These are phyloP conservation scores for Syzygium aromaticum DNA, from an alignment of 345 rosid genomes.

Conservation along the genomic window DNA sequence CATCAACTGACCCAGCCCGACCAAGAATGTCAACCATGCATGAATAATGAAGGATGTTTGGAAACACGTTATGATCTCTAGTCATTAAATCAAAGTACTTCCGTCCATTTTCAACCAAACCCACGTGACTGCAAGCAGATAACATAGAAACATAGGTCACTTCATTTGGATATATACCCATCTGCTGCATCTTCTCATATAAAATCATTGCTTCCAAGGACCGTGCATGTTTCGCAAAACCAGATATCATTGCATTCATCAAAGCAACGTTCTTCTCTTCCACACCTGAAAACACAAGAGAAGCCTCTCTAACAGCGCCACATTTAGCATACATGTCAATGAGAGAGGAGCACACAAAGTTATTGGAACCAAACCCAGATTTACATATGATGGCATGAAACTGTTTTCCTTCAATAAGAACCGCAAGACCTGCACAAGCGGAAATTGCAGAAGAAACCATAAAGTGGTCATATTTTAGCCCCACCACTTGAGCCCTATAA, in stretches of 20 bases:
- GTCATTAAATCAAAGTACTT: conserved; percentile 54
- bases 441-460: conserved; percentile 54
- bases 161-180: conserved; percentile 51
- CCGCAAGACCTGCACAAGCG: conserved; percentile 70
- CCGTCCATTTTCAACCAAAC: conserved; percentile 54
- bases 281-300: conserved; percentile 27
- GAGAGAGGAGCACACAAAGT: conserved; percentile 56
- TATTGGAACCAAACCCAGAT: conserved; percentile 47
- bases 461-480: conserved; percentile 44
- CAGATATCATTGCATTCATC: conserved; percentile 65
- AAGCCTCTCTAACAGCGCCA: conserved; percentile 58
- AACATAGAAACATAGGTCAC: conserved; percentile 56
- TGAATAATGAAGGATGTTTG: conserved; percentile 62
- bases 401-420: conserved; percentile 65
- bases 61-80: conserved; percentile 29
- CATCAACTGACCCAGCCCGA: conserved; percentile 45
- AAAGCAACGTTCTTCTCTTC: conserved; percentile 45
- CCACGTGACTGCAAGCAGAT: conserved; percentile 73
- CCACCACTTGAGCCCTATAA: conserved; percentile 23
- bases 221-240: conserved; percentile 57
- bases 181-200: conserved; percentile 84
- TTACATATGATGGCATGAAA: conserved; percentile 52
- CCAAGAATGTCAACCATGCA: conserved; percentile 90
- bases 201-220: conserved; percentile 58
- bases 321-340: conserved; percentile 87